Evolutionary conservation across 495 filamentous ascomycete genomes (phyloP).

Genomic region (Podospora australis): DNA sequence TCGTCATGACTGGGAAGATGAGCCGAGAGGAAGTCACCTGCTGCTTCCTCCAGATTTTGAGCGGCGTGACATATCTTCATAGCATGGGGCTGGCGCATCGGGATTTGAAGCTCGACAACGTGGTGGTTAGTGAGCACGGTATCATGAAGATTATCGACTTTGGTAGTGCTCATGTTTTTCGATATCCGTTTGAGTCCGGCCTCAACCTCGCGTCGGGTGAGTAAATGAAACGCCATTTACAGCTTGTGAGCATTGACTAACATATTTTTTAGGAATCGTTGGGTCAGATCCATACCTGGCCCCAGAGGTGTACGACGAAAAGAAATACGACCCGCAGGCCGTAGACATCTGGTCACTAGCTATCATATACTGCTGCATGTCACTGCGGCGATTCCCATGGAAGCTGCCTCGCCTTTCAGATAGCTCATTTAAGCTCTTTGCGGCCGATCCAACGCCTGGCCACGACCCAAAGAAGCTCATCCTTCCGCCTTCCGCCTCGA

Average conservation of each 20-base stretch:
- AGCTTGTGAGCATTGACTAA: conserved; percentile 1
- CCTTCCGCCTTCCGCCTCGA: conserved; percentile 32
- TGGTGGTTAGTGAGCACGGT: conserved; percentile 93
- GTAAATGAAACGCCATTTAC: conserved; percentile 26
- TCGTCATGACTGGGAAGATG: conserved; percentile 99
- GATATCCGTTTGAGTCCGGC: conserved; percentile 94
- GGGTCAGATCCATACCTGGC: conserved; percentile 97
- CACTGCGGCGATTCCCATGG: conserved; percentile 91
- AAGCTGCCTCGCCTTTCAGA: conserved; percentile 88
- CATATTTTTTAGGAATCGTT: conserved; percentile 67
- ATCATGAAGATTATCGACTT: conserved; percentile 99
- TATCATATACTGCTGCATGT: conserved; percentile 99
- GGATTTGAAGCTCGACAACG: conserved; percentile 96
- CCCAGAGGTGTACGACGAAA: conserved; percentile 91
- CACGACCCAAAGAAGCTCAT: conserved; percentile 43
- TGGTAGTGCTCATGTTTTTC: conserved; percentile 92
- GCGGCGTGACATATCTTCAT: conserved; percentile 94
- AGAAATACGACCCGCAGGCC: conserved; percentile 89
- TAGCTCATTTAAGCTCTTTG: conserved; percentile 91
- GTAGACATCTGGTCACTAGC: conserved; percentile 97
- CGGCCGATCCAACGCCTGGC: conserved; percentile 60
- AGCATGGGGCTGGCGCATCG: conserved; percentile 93
- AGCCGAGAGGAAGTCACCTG: conserved; percentile 83
- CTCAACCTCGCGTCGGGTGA: conserved; percentile 81
- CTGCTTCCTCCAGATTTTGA: conserved; percentile 89